Evolutionary conservation across 345 rosid species (phyloP), one percentile per base, ranked within the genome.

Genomic region (Arabidopsis arenosa): DNA sequence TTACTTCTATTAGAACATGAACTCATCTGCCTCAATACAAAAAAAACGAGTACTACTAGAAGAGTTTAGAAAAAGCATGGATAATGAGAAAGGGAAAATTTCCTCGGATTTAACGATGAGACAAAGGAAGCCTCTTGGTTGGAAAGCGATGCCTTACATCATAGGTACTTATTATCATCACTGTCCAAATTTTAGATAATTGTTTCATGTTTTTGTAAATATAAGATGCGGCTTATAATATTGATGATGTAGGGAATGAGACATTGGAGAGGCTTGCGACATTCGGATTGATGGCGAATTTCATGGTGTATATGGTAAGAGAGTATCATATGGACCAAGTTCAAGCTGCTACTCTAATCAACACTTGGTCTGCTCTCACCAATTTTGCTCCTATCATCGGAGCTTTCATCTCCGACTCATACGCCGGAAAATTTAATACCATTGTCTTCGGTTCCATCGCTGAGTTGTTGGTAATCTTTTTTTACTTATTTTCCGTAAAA

Each of bases 121-220:
- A 7, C 64, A 33, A 9, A 70, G 68, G 54, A 85, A 80, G 71
- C 88, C 89, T 23, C 87, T 86, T 3, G 98, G 93, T 82, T 93
- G 98, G 97, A 90, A 63, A 84, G 82, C 90, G 75, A 93, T 93
- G 88, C 89, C 96, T 35, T 89, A 68, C 67, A 86, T 90, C 48
- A 66, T 93, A 85, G 96, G 95, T 90, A 40, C 26, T 44, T 36
- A 44, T 64, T 36, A 44, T 64, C 44, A 33, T 21, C 48, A 37
- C 44, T 56, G 49, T 71, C 49, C 5, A 49, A 49, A 4, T 8
- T 49, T 52, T 18, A 5, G 1, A 52, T 61, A 18, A 51, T 14
- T 51, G 18, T n/a, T 26, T 47, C 12, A 10, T 47, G 9, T 0
- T 61, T 44, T 76, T 32, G 37, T 17, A 36, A 2, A 9, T 33